Evolutionary conservation across 148 eudicot genomes (phyloP).

Genomic region (Amaranthus hypochondriacus): DNA sequence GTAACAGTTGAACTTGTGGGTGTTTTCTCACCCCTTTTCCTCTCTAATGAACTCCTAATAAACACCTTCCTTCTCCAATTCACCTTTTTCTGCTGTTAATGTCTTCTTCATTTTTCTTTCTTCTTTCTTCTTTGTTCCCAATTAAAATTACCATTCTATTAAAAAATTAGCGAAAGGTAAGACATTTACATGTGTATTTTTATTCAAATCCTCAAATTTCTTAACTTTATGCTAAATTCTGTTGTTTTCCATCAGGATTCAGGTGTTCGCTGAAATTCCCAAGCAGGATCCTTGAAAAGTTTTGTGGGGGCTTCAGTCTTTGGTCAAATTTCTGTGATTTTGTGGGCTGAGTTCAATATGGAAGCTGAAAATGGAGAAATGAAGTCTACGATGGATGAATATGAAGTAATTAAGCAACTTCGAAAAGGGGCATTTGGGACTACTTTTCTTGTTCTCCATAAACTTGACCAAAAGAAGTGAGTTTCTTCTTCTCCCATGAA

Average conservation of each 20-base stretch:
- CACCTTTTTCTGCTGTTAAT: background rate
- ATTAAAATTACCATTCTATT: background rate
- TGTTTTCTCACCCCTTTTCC: background rate
- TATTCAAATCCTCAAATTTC: background rate
- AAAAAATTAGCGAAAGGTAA: background rate
- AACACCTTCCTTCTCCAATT: background rate
- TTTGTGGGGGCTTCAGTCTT: constrained; percentile 2
- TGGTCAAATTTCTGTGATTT: background rate
- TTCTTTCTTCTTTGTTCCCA: background rate
- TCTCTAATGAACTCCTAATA: background rate
- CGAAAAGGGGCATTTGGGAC: constrained; percentile 71
- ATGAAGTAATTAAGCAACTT: constrained; percentile 76
- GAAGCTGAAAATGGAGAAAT: constrained; percentile 44
- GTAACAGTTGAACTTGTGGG: constrained; percentile 13
- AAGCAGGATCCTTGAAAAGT: constrained; percentile 6
- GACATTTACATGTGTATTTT: background rate
- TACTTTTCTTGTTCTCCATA: constrained; percentile 70
- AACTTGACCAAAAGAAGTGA: constrained; percentile 62
- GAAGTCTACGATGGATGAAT: constrained; percentile 69
- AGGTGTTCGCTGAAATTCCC: background rate
- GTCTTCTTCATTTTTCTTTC: background rate
- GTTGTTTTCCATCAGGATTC: background rate
- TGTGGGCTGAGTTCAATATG: constrained; percentile 38
- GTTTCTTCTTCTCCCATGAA: constrained; percentile 11
- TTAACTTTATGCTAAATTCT: background rate